Conservation (phyloP, 192 early-diverging fungal species). For the Coemansia sp. region DNA sequence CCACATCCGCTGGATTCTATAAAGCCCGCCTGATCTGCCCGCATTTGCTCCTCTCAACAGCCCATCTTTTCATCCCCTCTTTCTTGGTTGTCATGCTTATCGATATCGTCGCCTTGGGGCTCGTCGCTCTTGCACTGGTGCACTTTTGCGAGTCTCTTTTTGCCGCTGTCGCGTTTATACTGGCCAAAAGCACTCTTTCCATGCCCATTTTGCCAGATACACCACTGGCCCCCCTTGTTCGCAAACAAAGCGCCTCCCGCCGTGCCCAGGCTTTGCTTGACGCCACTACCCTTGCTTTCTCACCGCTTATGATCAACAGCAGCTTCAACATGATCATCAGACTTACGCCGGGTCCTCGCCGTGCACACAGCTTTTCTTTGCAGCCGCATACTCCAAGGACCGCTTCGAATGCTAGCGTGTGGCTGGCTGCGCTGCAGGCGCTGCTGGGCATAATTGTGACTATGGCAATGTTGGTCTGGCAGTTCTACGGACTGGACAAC, state of each 20-base stretch:
- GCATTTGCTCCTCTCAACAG: background rate
- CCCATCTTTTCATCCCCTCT: background rate
- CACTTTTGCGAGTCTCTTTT: background rate
- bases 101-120: background rate
- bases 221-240: background rate
- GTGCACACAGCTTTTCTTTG: background rate
- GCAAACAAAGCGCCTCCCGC: background rate
- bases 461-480: background rate
- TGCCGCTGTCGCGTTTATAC: background rate
- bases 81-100: background rate
- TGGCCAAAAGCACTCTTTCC: background rate
- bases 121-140: background rate
- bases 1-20: too few relatives aligned
- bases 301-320: background rate
- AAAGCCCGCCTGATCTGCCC: background rate
- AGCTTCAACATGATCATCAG: background rate
- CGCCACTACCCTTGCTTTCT: too few relatives aligned
- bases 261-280: background rate
- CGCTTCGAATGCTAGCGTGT: conserved; percentile 16
- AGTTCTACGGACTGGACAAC: background rate
- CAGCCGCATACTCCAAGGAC: background rate
- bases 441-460: conserved; percentile 4
- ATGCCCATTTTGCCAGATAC: background rate
- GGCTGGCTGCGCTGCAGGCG: conserved; percentile 10
- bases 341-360: background rate